Conservation (phyloP, 2,329 filamentous ascomycete genomes). For the Fusarium sulawesiense region DNA sequence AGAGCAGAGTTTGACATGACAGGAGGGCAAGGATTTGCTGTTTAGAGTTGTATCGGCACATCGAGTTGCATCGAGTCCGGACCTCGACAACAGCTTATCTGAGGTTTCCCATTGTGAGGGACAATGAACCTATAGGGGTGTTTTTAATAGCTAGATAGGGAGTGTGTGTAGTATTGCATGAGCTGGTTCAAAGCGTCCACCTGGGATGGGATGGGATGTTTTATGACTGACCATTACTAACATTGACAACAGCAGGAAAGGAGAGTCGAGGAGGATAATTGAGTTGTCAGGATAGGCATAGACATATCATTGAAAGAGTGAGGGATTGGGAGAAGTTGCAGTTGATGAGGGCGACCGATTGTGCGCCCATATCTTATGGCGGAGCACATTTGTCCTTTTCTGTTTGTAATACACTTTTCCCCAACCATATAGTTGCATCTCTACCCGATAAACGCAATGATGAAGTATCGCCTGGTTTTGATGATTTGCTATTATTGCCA, state of each 20-base stretch:
- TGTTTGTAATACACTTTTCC: not conserved
- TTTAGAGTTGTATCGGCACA: conserved; percentile 43
- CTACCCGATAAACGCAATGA: conserved; percentile 18
- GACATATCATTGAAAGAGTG: not conserved
- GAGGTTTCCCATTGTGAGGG: conserved; percentile 12
- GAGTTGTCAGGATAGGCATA: not conserved
- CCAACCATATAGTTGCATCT: not conserved
- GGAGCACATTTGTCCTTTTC: not conserved
- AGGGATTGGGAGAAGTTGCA: not conserved
- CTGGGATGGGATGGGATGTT: conserved; percentile 24
- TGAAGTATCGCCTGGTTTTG: conserved; percentile 21
- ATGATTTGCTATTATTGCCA: conserved; percentile 3
- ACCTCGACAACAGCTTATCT: conserved; percentile 42
- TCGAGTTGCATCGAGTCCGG: conserved; percentile 28
- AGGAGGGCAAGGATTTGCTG: conserved; percentile 9
- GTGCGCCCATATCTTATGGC: not conserved
- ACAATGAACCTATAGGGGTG: conserved; percentile 16
- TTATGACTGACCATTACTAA: conserved; percentile 16
- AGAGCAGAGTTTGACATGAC: conserved; percentile 19
- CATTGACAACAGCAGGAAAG: conserved; percentile 22
- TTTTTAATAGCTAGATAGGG: not conserved
- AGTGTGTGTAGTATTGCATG: conserved; percentile 24
- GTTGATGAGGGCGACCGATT: not conserved
- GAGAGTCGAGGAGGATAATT: conserved; percentile 2
- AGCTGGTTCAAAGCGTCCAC: conserved; percentile 27